Base-by-base conservation (phyloP, 495 filamentous ascomycete species). In the Geopyxis carbonaria region DNA sequence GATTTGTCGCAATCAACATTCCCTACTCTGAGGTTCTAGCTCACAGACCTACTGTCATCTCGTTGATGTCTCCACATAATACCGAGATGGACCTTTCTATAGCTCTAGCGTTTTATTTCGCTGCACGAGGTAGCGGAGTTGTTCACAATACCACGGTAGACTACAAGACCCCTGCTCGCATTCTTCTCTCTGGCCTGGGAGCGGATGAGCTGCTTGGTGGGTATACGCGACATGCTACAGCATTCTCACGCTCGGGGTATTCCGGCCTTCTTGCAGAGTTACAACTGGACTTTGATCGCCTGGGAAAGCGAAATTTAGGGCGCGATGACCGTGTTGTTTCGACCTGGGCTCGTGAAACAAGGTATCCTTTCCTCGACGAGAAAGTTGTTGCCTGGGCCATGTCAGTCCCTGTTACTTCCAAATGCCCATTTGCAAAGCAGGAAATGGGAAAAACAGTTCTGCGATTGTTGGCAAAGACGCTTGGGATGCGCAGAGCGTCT, bases 1-100 rank as follows among this genome's bases (percentile, higher is more conserved):
- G 75, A 15, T 89, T 99, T 51, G 63, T 94, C 13, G 60, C 64
- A 7, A 78, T 99, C 34, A 75, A 99, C 48, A 64, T 99, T 20
- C 75, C 89, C 0, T 92, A 86, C 48, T 48, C 64, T 9, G 82
- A 92, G 44, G 78, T 76, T 0, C 45, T 76, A 31, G 62, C 66
- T 2, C 82, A 93, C 50, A 74, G 83, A 32, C 49, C 66, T 5
- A 64, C 61, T 4, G 67, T 95, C 2, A 68, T 82, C 25, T 67
- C 69, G 1, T 67, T 99, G 10, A 89, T 95, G 50, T 68, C 77
- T 48, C 89, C 89, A 0, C 89, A 95, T 57, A 84, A 92, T 50
- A 95, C 89, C 0, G 91, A 94, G 57, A 99, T 99, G 89, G 89
- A 99, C 51, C 67, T 94, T 2, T 95, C 91, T n/a, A 95, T 99